Evolutionary conservation across 495 filamentous ascomycete species (phyloP), one percentile per base, ranked within the genome.

Genomic region (Staphylotrichum tortipilum): DNA sequence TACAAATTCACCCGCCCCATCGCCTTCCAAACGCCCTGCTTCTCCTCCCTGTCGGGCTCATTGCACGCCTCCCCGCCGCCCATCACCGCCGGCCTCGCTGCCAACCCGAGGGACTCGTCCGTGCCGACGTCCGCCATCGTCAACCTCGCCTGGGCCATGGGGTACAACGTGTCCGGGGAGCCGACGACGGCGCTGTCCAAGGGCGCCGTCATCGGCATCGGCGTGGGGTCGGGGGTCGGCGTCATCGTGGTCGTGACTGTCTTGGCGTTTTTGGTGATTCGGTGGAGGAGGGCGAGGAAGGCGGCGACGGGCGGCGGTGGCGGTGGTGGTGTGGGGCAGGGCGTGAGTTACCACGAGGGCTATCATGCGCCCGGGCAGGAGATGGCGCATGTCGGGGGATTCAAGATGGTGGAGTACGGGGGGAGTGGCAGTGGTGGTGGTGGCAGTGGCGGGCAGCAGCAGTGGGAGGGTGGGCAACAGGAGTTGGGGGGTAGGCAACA

Each of bases 121-220:
- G 24, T 53, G 6, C 57, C 57, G 0, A 63, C 60, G 10, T 56
- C 60, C 2, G 57, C 57, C 19, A 34, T 63, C 21, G 26, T 60
- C 38, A 63, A 63, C 46, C 28, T 60, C 21, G 55, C 47, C 36
- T 54, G 45, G 47, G 60, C 60, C 28, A 60, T 63, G 54, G 47
- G 42, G 12, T 63, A 54, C 49, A 50, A 54, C 34, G 44, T 58
- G 7, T 30, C 47, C 3, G 7, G 12, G n/a, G 50, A 33, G 3
- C 24, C 14, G 7, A 8, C 33, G 12, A 12, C 53, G 3, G 28
- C 37, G 2, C 39, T 63, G 0, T 58, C 60, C 7, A 52, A 38
- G 24, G 52, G 47, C 17, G 57, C 60, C 1, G 43, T 43, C 11
- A 52, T 58, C 10, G 57, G 55, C 0, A 55, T 63, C 7, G 60